These are phyloP conservation scores for Avicennia marina DNA, from an alignment of 257 asterid species.

Conservation along the genomic window DNA sequence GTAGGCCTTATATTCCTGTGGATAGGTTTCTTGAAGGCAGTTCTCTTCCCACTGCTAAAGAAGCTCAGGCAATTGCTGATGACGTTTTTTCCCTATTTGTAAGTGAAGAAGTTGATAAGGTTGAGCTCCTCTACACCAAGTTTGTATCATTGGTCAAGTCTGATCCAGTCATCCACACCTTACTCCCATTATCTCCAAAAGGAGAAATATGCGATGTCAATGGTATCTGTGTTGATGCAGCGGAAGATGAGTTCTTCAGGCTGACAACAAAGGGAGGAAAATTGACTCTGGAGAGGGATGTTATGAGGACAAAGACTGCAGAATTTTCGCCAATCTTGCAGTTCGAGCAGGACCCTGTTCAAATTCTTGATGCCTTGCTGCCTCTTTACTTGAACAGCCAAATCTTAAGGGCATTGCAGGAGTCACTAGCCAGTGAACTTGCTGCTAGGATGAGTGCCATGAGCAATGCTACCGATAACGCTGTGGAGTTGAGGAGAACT, in stretches of 20 bases:
- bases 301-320: constrained; percentile 45
- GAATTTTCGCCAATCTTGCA: constrained; percentile 83
- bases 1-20: constrained; percentile 70
- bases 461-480: constrained; percentile 84
- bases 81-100: constrained; percentile 78
- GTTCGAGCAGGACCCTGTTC: constrained; percentile 90
- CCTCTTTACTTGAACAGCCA: constrained; percentile 93
- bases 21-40: constrained; percentile 66
- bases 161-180: constrained; percentile 76
- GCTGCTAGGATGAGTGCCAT: constrained; percentile 93
- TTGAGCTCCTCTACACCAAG: constrained; percentile 84
- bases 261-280: constrained; percentile 82
- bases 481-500: constrained; percentile 55
- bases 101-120: constrained; percentile 87
- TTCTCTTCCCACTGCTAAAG: constrained; percentile 76
- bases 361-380: constrained; percentile 78
- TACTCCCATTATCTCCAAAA: constrained; percentile 83
- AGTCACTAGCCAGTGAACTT: constrained; percentile 83
- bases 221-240: constrained; percentile 82
- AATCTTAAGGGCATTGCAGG: constrained; percentile 76
- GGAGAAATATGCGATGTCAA: constrained; percentile 90
- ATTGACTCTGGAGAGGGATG: constrained; percentile 76
- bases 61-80: constrained; percentile 87
- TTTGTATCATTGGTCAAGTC: constrained; percentile 84
- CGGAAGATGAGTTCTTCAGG: constrained; percentile 84